Evolutionary conservation across 345 rosid genomes (phyloP).

Genomic region (Arabidopsis arenosa): DNA sequence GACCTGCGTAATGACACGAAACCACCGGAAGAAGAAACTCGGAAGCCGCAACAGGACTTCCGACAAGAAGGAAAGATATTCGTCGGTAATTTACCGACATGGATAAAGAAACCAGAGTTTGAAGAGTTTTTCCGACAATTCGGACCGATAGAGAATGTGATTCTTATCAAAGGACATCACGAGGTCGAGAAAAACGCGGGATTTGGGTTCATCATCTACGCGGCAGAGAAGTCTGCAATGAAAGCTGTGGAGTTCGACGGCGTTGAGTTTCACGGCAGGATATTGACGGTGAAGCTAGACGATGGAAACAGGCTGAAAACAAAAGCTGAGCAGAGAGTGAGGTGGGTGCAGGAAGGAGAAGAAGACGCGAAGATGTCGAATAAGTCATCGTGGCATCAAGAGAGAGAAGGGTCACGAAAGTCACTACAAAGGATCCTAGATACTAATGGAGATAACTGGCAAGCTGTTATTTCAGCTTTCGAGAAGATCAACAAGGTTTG

Average conservation of each 20-base stretch:
- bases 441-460: slow-evolving; percentile 87
- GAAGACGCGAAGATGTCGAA: slow-evolving; percentile 46
- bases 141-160: slow-evolving; percentile 73
- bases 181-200: slow-evolving; percentile 77
- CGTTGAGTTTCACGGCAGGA: slow-evolving; percentile 86
- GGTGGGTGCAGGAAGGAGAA: slow-evolving; percentile 67
- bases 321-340: slow-evolving; percentile 63
- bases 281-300: slow-evolving; percentile 87
- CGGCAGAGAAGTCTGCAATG: slow-evolving; percentile 65
- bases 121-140: slow-evolving; percentile 82
- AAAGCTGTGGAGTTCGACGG: slow-evolving; percentile 94
- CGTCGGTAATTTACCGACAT: slow-evolving; percentile 82
- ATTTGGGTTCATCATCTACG: slow-evolving; percentile 81
- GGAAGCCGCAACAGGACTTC: slow-evolving; percentile 47
- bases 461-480: slow-evolving; percentile 81
- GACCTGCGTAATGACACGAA: neutral
- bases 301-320: slow-evolving; percentile 79
- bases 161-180: slow-evolving; percentile 74
- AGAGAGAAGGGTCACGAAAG: slow-evolving; percentile 66
- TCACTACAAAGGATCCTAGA: slow-evolving; percentile 64
- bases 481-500: slow-evolving; percentile 84
- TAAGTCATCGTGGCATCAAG: slow-evolving; percentile 83
- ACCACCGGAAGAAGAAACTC: slow-evolving; percentile 35
- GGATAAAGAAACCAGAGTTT: slow-evolving; percentile 80
- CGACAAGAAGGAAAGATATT: slow-evolving; percentile 85